phyloP scores from a whole-genome alignment of 2,329 filamentous ascomycete genomes.

The Paramyrothecium sp. region DNA sequence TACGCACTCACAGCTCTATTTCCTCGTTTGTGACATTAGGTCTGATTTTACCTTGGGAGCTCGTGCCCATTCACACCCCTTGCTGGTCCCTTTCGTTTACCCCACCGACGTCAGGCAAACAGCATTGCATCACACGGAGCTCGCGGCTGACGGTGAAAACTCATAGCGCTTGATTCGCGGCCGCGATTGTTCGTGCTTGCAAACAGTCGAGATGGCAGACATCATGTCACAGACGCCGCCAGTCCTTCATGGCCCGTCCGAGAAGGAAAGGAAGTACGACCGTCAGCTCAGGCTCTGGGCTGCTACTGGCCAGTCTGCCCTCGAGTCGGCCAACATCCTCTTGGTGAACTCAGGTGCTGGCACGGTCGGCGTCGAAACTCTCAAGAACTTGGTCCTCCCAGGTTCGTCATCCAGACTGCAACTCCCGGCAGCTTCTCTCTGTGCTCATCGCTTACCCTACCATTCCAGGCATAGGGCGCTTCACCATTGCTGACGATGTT shows the following conservation, averaged over 20 bases:
- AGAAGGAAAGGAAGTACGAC: slow-evolving; percentile 81
- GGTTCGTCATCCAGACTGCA: slow-evolving; percentile 42
- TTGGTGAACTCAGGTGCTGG: slow-evolving; percentile 86
- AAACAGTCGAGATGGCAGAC: slow-evolving; percentile 19
- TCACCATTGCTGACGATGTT: slow-evolving; percentile 83
- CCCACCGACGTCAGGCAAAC: neutral
- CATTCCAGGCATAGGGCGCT: slow-evolving; percentile 74
- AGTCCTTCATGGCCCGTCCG: slow-evolving; percentile 49
- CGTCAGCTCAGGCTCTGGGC: slow-evolving; percentile 95
- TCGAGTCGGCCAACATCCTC: slow-evolving; percentile 90
- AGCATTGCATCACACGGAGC: neutral
- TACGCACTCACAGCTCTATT: too few relatives aligned
- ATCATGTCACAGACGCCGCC: slow-evolving; percentile 27
- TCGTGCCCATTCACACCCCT: too few relatives aligned
- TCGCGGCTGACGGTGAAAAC: neutral
- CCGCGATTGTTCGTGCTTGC: neutral
- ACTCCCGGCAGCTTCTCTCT: neutral
- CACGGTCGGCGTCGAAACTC: slow-evolving; percentile 81
- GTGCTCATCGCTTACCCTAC: neutral
- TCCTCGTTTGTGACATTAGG: too few relatives aligned
- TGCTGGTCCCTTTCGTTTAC: neutral
- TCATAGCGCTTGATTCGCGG: neutral
- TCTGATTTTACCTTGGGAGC: too few relatives aligned
- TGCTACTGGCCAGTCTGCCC: slow-evolving; percentile 81
- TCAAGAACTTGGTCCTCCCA: slow-evolving; percentile 96